A percentile compares a stretch with the other conserved stretches of the same genome.
These are phyloP conservation scores for Andrographis paniculata DNA, from an alignment of 305 asterid species.

Conservation along the genomic window DNA sequence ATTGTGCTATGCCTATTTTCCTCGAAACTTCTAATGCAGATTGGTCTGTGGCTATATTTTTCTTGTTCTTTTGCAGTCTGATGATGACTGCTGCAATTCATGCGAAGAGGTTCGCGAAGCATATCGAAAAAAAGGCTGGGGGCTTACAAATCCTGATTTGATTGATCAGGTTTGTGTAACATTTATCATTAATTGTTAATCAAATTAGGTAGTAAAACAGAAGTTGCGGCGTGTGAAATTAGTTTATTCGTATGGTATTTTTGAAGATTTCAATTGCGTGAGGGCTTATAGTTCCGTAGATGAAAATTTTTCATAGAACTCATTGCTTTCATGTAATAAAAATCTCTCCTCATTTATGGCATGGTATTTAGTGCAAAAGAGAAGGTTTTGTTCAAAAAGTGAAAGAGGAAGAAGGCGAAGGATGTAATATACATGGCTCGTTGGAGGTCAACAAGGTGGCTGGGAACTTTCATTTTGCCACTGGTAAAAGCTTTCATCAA, in stretches of 20 bases:
- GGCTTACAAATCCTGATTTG: conserved; percentile 60
- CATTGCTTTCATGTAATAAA: too few relatives aligned
- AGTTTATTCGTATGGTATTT: too few relatives aligned
- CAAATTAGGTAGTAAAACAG: too few relatives aligned
- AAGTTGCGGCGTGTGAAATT: too few relatives aligned
- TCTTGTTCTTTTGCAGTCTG: conserved; percentile 50
- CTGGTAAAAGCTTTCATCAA: conserved; percentile 86
- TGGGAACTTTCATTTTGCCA: conserved; percentile 86
- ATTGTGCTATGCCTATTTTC: too few relatives aligned
- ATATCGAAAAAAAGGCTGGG: conserved; percentile 93
- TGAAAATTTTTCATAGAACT: too few relatives aligned
- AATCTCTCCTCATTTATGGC: too few relatives aligned
- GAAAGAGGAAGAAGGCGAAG: conserved; percentile 95
- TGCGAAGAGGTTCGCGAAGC: conserved; percentile 99
- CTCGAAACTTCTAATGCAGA: neutral
- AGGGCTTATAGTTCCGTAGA: neutral
- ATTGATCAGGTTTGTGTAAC: conserved; percentile 69
- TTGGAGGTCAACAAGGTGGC: conserved; percentile 96
- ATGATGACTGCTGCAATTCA: conserved; percentile 92
- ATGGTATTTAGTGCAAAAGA: conserved; percentile 64
- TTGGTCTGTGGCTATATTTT: conserved; percentile 12
- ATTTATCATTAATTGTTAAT: neutral
- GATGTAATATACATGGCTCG: conserved; percentile 94
- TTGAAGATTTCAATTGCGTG: too few relatives aligned
- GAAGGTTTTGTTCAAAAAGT: conserved; percentile 86